Evolutionary conservation across 805 yeast species (phyloP).

Genomic region (Candida boleticola): DNA sequence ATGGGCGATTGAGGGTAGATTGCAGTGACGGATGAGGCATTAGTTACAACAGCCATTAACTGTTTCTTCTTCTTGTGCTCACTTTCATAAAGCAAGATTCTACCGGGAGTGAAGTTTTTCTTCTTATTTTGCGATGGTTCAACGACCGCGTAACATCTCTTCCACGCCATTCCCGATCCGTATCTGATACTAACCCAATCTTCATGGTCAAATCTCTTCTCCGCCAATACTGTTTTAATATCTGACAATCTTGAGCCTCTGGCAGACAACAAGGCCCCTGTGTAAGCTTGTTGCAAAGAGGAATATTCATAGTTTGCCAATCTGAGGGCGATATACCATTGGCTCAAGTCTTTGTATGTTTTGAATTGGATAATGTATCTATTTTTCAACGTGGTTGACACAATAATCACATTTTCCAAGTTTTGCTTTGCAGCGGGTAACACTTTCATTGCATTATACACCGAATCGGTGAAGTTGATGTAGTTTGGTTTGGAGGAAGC

Average conservation of each 20-base stretch:
- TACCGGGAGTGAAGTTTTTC: constrained; percentile 55
- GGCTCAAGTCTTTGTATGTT: constrained; percentile 57
- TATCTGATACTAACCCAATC: constrained; percentile 95
- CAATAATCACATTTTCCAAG: constrained; percentile 75
- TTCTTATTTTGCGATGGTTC: constrained; percentile 60
- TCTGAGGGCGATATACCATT: constrained; percentile 84
- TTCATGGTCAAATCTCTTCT: constrained; percentile 80
- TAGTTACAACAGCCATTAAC: constrained; percentile 75
- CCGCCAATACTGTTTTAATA: constrained; percentile 79
- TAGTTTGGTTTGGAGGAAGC: constrained; percentile 79
- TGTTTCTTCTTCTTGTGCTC: constrained; percentile 69
- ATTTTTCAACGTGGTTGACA: constrained; percentile 89
- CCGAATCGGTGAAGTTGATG: constrained; percentile 88
- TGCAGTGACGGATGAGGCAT: constrained; percentile 75
- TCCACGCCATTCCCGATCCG: constrained; percentile 98
- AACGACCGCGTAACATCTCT: constrained; percentile 86
- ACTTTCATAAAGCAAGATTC: constrained; percentile 75
- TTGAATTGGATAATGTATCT: constrained; percentile 79
- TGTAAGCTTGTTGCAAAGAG: constrained; percentile 89
- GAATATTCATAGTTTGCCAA: constrained; percentile 78
- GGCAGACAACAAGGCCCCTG: constrained; percentile 91
- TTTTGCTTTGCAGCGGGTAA: constrained; percentile 65
- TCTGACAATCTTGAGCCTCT: constrained; percentile 86
- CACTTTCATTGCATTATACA: constrained; percentile 66
- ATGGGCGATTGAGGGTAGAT: constrained; percentile 85